Evolutionary conservation across 176 grass and related monocot species (phyloP).

Genomic region (Oryza nivara): DNA sequence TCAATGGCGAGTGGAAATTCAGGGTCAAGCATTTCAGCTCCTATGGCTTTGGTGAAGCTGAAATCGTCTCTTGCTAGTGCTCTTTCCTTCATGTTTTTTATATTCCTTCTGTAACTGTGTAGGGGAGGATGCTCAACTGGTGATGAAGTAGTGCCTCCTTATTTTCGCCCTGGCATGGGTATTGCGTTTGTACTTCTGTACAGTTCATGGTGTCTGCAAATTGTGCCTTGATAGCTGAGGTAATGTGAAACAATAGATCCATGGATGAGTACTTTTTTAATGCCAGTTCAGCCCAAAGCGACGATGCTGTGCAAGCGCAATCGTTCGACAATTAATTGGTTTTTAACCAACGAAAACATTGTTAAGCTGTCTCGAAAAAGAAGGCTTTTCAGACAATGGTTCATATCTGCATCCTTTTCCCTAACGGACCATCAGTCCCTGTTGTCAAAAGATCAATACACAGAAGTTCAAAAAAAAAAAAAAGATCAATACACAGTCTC

Average conservation of each 20-base stretch:
- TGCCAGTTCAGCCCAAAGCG: not conserved
- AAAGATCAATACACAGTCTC: not conserved
- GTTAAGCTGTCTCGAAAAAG: no score
- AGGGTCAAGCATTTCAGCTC: constrained; percentile 83
- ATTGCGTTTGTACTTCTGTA: not conserved
- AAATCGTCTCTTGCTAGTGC: not conserved
- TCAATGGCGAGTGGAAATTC: constrained; percentile 90
- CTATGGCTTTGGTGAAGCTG: constrained; percentile 33
- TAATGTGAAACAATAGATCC: not conserved
- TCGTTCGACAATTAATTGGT: not conserved
- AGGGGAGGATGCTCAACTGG: not conserved
- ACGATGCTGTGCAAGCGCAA: not conserved
- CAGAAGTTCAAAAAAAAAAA: no score
- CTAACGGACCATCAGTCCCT: constrained; percentile 72
- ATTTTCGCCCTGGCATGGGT: not conserved
- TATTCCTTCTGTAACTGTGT: not conserved
- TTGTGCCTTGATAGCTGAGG: not conserved
- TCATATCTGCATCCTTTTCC: constrained; percentile 65
- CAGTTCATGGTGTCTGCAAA: not conserved
- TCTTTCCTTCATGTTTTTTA: not conserved
- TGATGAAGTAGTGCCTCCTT: not conserved
- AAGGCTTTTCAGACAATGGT: no score
- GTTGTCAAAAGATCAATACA: not conserved
- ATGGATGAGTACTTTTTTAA: not conserved
- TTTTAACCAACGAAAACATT: constrained; percentile 66